Base-by-base conservation (phyloP, 306 rosid genomes). In the Pueraria montana region DNA sequence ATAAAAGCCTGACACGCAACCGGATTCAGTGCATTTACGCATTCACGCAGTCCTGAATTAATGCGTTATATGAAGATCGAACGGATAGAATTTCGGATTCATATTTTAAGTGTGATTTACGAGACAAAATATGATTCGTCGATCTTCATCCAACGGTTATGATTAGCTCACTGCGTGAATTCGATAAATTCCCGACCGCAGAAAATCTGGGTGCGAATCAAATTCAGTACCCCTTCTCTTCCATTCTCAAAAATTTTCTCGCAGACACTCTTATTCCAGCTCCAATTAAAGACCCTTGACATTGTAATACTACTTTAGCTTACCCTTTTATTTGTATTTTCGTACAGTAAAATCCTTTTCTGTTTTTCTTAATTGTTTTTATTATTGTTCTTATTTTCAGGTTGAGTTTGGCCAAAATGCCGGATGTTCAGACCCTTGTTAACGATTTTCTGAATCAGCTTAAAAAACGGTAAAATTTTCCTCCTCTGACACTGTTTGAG, bases 341-440 rank as follows among this genome's bases (percentile, higher is more conserved):
- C 73, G 11, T 20, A 21, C 58, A 23, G 71, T 36, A 12, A 1
- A 43, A 4, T 38, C 2, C 26, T 48, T 45, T n/a, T 49, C 8
- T 64, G 6, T 0, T 50, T n/a, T 34, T 40, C 1, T 45, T 80
- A n/a, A 42, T 42, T 11, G 12, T 20, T 42, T n/a, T 13, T 42
- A 21, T 21, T 43, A 0, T 13, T 42, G 1, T 18, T 38, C 1
- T 68, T 68, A 10, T 18, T 68, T 87, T 78, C 84, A 87, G 91
- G 89, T 86, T 58, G 63, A 82, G 69, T 71, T 81, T 67, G 88
- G 40, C 63, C 83, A 86, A 68, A 77, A 96, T 96, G 99, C 99
- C 99, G 16, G 98, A 95, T 82, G 94, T 93, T 83, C 94, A 96
- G 27, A 67, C 83, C 56, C 91, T 87, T 74, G 99, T 90, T 74